A percentile compares a stretch with the other conserved stretches of the same genome.
These are phyloP conservation scores for Amniculicola lignicola DNA, from an alignment of 495 filamentous ascomycete species.

Conservation along the genomic window DNA sequence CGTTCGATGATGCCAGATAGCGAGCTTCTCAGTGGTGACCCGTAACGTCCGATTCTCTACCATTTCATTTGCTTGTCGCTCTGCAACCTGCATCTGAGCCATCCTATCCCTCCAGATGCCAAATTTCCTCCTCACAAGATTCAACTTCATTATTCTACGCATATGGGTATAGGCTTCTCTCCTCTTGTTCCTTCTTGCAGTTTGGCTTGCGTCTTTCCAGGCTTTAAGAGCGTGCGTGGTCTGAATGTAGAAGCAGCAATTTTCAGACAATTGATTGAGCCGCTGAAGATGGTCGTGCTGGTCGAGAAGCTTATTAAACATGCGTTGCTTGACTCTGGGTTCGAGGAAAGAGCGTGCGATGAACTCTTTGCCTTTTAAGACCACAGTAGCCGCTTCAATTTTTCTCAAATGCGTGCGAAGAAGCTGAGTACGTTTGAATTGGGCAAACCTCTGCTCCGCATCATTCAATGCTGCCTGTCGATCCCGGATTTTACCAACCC, in stretches of 20 bases:
- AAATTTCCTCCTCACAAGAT: constrained; percentile 50
- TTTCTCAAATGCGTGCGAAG: constrained; percentile 12
- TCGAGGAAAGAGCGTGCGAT: constrained; percentile 54
- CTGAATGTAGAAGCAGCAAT: constrained; percentile 60
- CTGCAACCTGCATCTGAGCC: constrained; percentile 35
- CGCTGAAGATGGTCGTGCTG: constrained; percentile 48
- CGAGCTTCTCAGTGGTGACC: constrained; percentile 5
- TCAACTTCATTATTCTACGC: constrained; percentile 57
- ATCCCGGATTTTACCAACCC: constrained; percentile 34
- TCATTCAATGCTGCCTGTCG: constrained; percentile 6
- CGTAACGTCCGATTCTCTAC: constrained; percentile 41
- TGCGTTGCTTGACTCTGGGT: constrained; percentile 49
- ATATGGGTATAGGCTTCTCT: constrained; percentile 59
- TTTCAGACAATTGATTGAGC: constrained; percentile 52
- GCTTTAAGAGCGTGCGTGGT: constrained; percentile 51
- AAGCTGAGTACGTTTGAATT: constrained; percentile 9
- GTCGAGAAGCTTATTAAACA: constrained; percentile 49
- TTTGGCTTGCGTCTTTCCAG: constrained; percentile 54
- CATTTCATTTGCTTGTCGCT: constrained; percentile 45
- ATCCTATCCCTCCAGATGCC: constrained; percentile 49
- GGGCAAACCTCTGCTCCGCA: constrained; percentile 27
- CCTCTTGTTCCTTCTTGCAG: constrained; percentile 53
- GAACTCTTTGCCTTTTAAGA: constrained; percentile 6
- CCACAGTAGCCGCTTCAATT: constrained; percentile 15
- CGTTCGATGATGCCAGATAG: constrained; percentile 13